Evolutionary conservation across 345 rosid genomes (phyloP), one percentile per base, ranked within the genome.

Genomic region (Eucalyptus coolabah): DNA sequence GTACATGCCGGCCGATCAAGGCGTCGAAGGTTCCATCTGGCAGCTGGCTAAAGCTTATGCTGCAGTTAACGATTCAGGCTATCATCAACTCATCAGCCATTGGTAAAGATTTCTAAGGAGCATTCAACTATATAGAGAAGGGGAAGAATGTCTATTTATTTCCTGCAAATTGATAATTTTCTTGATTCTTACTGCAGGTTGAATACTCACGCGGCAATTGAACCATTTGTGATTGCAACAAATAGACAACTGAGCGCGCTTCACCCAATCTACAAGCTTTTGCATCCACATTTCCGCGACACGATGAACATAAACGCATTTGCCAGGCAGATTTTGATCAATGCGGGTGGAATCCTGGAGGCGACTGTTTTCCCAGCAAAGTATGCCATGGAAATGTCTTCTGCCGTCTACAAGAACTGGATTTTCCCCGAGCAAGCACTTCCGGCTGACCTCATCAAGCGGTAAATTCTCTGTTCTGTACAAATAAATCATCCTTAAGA

Each of bases 41-140:
- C 96, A 95, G 85, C 93, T 97, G 44, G 98, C 99, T 18, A 97
- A 97, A 90, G 98, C 99, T 91, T 96, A 95, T 81, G 99, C 94
- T 1, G 96, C 94, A 26, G 96, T 96, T 50, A 94, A 94, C 47
- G 99, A 97, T 90, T 96, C 99, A 18, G 99, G 99, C 86, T 88
- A 90, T 80, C 99, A 97, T 90, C 97, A 97, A 89, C 98, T 97
- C 56, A 91, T 97, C 86, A 56, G 99, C 92, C 99, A 97, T 91
- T 97, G 98, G 98, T 97, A 96, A 85, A 92, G 40, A 88, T 60
- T 60, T 28, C 67, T 91, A 51, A 83, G 21, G 30, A 40, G 47
- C 26, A 87, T n/a, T 87, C 28, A 85, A 28, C 54, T 49, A 77
- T 32, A 11, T 12, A 56, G 7, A 21, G 77, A 40, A 80, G 45